Conservation (phyloP, 1,139 yeast species). For the Diutina catenulata region DNA sequence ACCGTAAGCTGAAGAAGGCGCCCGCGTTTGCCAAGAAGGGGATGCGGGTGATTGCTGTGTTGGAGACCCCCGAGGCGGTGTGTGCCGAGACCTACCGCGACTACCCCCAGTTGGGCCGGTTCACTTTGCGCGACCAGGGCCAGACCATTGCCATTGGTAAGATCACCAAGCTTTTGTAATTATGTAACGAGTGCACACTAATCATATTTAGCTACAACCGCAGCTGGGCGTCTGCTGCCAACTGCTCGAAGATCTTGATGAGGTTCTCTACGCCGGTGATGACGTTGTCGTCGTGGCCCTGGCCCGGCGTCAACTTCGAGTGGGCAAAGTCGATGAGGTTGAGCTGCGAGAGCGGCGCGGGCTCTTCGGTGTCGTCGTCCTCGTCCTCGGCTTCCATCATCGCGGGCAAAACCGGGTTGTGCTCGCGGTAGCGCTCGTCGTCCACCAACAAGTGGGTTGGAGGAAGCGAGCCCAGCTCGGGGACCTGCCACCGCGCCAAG, state of each 20-base stretch:
- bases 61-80: constrained; percentile 76
- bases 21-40: constrained; percentile 99
- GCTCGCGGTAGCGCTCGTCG: constrained; percentile 16
- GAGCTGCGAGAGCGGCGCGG: constrained; percentile 36
- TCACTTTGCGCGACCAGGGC: constrained; percentile 97
- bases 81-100: constrained; percentile 90
- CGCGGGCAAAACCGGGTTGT: constrained; percentile 27
- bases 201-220: constrained; percentile 3
- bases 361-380: constrained; percentile 9
- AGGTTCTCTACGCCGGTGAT: constrained; percentile 57
- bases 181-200: background rate
- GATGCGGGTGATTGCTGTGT: constrained; percentile 90
- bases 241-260: constrained; percentile 28
- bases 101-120: constrained; percentile 94
- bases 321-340: constrained; percentile 87
- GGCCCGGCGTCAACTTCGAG: constrained; percentile 48
- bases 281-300: constrained; percentile 63
- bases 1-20: constrained; percentile 90
- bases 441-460: constrained; percentile 11
- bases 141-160: constrained; percentile 97
- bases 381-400: constrained; percentile 16
- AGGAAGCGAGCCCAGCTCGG: constrained; percentile 9
- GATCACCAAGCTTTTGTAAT: constrained; percentile 55
- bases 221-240: constrained; percentile 6
- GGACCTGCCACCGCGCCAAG: constrained; percentile 27